Conservation (phyloP, 1,284 basidiomycete species). For the Vanrija pseudolonga region DNA sequence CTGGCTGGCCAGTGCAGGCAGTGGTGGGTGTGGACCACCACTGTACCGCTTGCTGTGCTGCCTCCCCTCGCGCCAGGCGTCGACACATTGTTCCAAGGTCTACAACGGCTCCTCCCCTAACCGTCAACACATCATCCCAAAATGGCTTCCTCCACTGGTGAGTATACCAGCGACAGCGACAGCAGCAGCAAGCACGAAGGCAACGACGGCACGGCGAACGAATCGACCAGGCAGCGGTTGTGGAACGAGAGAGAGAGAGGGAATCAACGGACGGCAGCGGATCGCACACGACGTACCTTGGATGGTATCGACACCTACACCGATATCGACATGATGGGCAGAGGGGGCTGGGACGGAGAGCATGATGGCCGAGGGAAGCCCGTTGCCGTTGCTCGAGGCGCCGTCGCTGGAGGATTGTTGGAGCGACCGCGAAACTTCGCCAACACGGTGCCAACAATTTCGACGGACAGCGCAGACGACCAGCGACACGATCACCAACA, state of each 20-base stretch:
- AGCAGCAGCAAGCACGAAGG: background rate
- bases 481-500: no score
- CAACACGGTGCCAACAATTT: background rate
- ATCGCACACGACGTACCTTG: background rate
- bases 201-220: no score
- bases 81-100: no score
- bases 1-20: no score
- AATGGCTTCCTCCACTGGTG: constrained; percentile 19
- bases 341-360: no score
- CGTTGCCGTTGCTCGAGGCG: no score
- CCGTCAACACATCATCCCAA: constrained; percentile 11
- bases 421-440: no score
- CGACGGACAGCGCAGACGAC: background rate
- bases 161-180: constrained; percentile 1
- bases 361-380: no score
- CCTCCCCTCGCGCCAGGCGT: no score
- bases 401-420: background rate
- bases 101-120: background rate
- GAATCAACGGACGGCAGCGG: background rate
- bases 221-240: background rate
- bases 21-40: no score
- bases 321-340: background rate
- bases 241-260: background rate
- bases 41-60: background rate
- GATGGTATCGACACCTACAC: background rate